Base-by-base conservation (phyloP, 2,329 filamentous ascomycete genomes). In the Pseudovirgaria hyperparasitica region DNA sequence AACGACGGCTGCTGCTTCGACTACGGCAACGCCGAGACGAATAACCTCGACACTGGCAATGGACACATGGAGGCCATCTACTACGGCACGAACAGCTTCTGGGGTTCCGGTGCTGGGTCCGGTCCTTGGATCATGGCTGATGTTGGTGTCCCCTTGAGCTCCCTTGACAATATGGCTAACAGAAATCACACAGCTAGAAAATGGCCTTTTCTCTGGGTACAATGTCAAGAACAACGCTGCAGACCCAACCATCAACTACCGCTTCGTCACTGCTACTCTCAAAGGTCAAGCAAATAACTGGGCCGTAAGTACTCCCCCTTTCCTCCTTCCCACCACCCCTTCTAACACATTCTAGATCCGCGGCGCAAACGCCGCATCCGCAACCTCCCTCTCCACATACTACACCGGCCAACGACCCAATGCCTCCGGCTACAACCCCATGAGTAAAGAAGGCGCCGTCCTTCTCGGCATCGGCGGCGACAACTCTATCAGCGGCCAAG, bases 401-500 rank as follows among this genome's bases (percentile, higher is more conserved):
- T 78, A 70, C 42, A 65, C 49, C 32, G 72, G 73, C 5, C 52
- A 39, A 2, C 66, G 72, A 4, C 72, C 72, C 4, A 57, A 30
- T 5, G 52, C 31, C 2, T 35, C 43, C 9, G 70, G 69, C 7
- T 76, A 76, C 50, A 66, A 72, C 43, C 51, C 57, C 0, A 78
- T 77, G 73, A 56, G 40, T 36, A 75, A 76, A 37, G 72, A 78
- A 41, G 72, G 72, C 9, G 65, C 72, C 30, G 72, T 78, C 23
- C 62, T 77, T 31, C 67, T 77, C n/a, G 72, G 73, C n/a, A 75
- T 76, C 28, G 73, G 73, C n/a, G 73, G 73, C 6, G 73, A 77
- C 38, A 78, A 73, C 52, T 72, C 67, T 41, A 53, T 57, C 38
- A 40, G 65, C 24, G 72, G 59, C 1, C 67, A 74, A 41, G 72